Conservation (phyloP, 140 eudicot species). For the Cichorium intybus region DNA sequence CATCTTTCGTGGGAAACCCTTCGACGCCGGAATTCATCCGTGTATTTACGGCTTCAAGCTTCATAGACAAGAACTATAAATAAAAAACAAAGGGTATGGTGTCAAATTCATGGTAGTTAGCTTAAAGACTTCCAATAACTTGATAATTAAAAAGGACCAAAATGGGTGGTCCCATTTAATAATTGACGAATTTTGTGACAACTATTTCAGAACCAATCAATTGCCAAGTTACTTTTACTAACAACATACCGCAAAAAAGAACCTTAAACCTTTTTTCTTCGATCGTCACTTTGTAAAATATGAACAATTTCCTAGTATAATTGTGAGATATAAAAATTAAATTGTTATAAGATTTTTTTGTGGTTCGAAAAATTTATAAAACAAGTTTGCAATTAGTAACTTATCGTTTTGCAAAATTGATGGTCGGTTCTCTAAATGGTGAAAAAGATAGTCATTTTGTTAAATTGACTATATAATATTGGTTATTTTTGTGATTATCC, state of each 20-base stretch:
- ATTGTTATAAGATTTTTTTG: background rate
- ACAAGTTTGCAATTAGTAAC: background rate
- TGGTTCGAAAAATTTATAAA: background rate
- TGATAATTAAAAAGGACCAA: background rate
- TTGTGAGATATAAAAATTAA: too few relatives aligned
- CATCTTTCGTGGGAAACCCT: slow-evolving; percentile 74
- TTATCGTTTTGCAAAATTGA: too few relatives aligned
- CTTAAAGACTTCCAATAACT: slow-evolving; percentile 3
- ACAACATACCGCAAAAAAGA: background rate
- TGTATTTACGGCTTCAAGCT: slow-evolving; percentile 95
- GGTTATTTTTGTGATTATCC: background rate
- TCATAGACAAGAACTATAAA: slow-evolving; percentile 88
- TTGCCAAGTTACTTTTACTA: background rate
- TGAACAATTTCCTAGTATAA: too few relatives aligned
- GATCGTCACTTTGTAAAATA: too few relatives aligned
- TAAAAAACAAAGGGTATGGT: background rate
- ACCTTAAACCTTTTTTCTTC: background rate
- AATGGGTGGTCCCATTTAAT: background rate
- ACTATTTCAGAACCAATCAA: background rate
- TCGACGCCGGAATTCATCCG: slow-evolving; percentile 52
- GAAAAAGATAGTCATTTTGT: background rate
- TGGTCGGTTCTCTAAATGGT: too few relatives aligned
- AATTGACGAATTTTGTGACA: background rate
- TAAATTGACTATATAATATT: background rate
- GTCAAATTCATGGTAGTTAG: background rate